A percentile compares a stretch with the other conserved stretches of the same genome.
These are phyloP conservation scores for Fusarium heterosporum DNA, from an alignment of 2,329 filamentous ascomycete species.

Conservation along the genomic window DNA sequence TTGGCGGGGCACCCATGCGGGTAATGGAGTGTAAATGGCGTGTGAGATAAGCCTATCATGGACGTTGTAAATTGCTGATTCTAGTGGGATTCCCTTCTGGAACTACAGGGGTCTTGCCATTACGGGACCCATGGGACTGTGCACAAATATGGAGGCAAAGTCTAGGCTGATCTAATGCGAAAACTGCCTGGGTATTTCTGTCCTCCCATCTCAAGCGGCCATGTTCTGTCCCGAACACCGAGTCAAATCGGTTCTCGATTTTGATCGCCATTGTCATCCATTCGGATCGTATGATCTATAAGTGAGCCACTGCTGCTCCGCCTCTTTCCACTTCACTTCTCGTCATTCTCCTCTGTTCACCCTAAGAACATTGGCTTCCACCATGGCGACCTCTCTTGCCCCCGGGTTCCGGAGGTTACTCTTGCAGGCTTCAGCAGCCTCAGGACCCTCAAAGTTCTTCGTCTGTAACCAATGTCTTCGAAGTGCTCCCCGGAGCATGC, in stretches of 20 bases:
- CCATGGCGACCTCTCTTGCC: constrained; percentile 58
- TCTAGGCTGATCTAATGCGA: accelerated
- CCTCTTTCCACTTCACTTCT: constrained; percentile 15
- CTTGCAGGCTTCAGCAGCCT: constrained; percentile 50
- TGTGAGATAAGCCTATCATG: constrained; percentile 49
- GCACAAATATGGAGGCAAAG: neutral
- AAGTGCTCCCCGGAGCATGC: constrained; percentile 48
- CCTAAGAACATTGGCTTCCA: constrained; percentile 34
- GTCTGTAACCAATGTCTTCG: constrained; percentile 64
- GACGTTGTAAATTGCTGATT: constrained; percentile 39
- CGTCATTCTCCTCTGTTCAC: constrained; percentile 4
- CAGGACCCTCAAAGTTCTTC: constrained; percentile 54
- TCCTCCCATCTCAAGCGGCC: constrained; percentile 7
- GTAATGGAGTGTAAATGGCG: constrained; percentile 15
- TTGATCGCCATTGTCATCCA: constrained; percentile 16
- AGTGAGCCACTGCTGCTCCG: constrained; percentile 23
- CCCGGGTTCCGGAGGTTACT: constrained; percentile 57
- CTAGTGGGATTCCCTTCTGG: constrained; percentile 14
- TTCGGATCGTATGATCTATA: constrained; percentile 37
- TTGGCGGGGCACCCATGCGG: constrained; percentile 46
- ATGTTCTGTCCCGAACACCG: constrained; percentile 35
- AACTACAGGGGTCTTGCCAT: constrained; percentile 1
- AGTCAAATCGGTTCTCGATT: constrained; percentile 40
- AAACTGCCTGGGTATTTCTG: neutral
- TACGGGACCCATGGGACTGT: neutral